Evolutionary conservation across 2,329 filamentous ascomycete genomes (phyloP).

Genomic region (Zelopaecilomyces penicillatus): DNA sequence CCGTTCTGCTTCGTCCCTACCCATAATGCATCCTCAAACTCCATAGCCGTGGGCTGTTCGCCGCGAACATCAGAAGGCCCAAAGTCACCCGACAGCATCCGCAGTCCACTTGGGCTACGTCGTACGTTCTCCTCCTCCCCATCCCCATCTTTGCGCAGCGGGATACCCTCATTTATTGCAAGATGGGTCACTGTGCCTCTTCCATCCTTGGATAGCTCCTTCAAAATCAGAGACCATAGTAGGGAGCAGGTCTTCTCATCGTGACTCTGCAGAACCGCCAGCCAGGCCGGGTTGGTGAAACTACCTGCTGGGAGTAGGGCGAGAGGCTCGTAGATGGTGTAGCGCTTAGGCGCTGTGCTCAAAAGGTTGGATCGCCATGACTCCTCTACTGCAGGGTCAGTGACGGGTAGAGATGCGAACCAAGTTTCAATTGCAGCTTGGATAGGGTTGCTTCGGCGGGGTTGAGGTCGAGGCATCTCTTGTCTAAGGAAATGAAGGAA

Average conservation of each 20-base stretch:
- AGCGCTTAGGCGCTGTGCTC: conserved; percentile 44
- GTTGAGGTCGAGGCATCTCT: conserved; percentile 19
- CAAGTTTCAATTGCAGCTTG: conserved; percentile 23
- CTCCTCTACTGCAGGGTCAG: neutral
- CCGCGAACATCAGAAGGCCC: conserved; percentile 37
- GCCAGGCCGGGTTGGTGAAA: conserved; percentile 39
- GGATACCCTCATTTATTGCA: conserved; percentile 55
- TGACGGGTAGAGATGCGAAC: conserved; percentile 12
- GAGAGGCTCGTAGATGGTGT: conserved; percentile 54
- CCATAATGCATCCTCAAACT: conserved; percentile 69
- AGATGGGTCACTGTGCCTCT: conserved; percentile 43
- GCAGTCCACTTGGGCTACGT: conserved; percentile 62
- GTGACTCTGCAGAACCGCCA: conserved; percentile 21
- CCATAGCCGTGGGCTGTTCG: conserved; percentile 28
- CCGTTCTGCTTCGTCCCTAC: conserved; percentile 69
- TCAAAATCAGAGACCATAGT: conserved; percentile 44
- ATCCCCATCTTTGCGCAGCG: conserved; percentile 28
- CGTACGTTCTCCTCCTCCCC: conserved; percentile 54
- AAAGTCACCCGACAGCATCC: conserved; percentile 67
- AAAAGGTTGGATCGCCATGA: conserved; percentile 24
- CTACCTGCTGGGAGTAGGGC: conserved; percentile 51
- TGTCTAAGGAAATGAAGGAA: neutral
- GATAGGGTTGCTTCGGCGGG: conserved; percentile 20
- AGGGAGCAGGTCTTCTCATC: conserved; percentile 15
- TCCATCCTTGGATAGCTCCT: conserved; percentile 33